These are phyloP conservation scores for Extremus antarcticus DNA, from an alignment of 495 filamentous ascomycete genomes.

Conservation along the genomic window DNA sequence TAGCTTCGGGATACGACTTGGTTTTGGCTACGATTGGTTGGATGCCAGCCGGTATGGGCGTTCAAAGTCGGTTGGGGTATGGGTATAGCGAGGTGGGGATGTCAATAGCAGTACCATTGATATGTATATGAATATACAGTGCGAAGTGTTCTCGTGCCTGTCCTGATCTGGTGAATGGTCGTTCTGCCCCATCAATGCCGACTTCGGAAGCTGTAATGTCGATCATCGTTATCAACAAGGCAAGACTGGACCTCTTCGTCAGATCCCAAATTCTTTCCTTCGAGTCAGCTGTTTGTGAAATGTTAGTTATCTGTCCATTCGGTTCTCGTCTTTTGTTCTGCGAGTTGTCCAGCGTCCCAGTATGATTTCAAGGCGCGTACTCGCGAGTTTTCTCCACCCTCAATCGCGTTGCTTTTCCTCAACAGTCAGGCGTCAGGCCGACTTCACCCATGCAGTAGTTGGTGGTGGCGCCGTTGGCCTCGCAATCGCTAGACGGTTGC, in stretches of 20 bases:
- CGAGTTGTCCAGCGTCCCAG: too few relatives aligned
- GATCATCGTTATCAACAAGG: not conserved
- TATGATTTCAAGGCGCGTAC: not conserved
- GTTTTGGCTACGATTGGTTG: not conserved
- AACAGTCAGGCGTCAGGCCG: slow-evolving; percentile 34
- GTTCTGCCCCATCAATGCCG: not conserved
- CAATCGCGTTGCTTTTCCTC: slow-evolving; percentile 22
- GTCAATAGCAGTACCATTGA: not conserved
- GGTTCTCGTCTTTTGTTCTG: too few relatives aligned
- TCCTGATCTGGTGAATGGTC: too few relatives aligned
- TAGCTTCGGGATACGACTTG: not conserved
- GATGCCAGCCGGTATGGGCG: not conserved
- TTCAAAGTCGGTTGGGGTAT: not conserved
- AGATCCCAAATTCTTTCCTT: too few relatives aligned
- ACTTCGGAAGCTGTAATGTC: not conserved
- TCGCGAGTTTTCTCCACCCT: not conserved
- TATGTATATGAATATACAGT: not conserved
- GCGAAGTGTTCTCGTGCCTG: not conserved
- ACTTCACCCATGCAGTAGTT: slow-evolving; percentile 83
- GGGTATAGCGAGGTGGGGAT: not conserved
- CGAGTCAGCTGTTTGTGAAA: too few relatives aligned
- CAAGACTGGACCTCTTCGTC: too few relatives aligned
- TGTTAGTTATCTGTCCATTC: too few relatives aligned
- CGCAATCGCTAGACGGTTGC: slow-evolving; percentile 70
- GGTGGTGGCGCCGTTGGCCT: slow-evolving; percentile 88